These are phyloP conservation scores for Alnus glutinosa DNA, from an alignment of 306 rosid genomes.

Conservation along the genomic window DNA sequence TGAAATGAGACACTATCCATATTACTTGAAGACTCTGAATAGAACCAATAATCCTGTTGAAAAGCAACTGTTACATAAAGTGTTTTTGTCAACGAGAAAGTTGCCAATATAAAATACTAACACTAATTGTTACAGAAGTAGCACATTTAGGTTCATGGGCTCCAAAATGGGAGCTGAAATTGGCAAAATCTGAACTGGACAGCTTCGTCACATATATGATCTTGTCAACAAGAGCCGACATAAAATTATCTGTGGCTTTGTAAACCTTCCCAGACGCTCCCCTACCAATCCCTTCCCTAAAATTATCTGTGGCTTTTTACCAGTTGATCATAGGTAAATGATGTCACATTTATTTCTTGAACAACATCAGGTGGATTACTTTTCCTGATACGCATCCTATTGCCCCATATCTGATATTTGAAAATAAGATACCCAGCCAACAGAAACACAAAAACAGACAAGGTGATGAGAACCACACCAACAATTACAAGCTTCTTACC, in stretches of 20 bases:
- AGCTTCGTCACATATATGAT: conserved; percentile 42
- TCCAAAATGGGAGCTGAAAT: conserved; percentile 23
- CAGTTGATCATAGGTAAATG: conserved; percentile 8
- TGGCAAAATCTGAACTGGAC: conserved; percentile 20
- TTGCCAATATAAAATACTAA: too few species aligned
- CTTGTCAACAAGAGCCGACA: conserved; percentile 38
- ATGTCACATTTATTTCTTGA: conserved; percentile 8
- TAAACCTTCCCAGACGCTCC: conserved; percentile 9
- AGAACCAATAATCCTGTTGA: too few species aligned
- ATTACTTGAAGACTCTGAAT: too few species aligned
- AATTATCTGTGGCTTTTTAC: conserved; percentile 4
- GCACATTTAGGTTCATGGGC: conserved; percentile 15
- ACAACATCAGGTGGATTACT: not conserved
- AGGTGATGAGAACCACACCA: conserved; percentile 1
- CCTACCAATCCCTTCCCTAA: not conserved
- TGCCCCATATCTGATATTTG: not conserved
- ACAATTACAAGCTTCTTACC: not conserved
- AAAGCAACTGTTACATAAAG: too few species aligned
- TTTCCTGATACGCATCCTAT: not conserved
- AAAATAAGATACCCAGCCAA: not conserved
- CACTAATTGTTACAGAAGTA: conserved; percentile 33
- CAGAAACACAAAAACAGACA: not conserved
- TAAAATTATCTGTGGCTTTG: conserved; percentile 6
- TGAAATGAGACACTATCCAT: too few species aligned
- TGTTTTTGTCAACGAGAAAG: too few species aligned